A percentile compares a stretch with the other conserved stretches of the same genome.
These are phyloP conservation scores for Pichia sp. DNA, from an alignment of 1,139 yeast genomes.

Conservation along the genomic window DNA sequence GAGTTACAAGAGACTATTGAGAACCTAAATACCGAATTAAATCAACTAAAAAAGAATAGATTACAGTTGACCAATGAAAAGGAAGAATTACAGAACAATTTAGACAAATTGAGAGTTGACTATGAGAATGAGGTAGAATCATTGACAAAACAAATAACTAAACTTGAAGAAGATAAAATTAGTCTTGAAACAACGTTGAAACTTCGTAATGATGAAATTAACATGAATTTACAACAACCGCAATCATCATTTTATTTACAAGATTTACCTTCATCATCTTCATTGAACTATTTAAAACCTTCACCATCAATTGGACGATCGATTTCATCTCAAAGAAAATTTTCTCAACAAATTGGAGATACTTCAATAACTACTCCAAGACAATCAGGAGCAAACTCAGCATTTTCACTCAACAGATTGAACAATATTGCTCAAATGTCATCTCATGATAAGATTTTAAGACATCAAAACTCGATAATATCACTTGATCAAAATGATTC, in stretches of 20 bases:
- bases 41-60: conserved; percentile 3
- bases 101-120: conserved; percentile 14
- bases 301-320: conserved; percentile 13
- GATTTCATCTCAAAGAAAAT: conserved; percentile 15
- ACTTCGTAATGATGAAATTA: conserved; percentile 12
- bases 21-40: conserved; percentile 8
- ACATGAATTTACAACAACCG: not conserved
- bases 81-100: conserved; percentile 4
- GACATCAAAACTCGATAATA: conserved; percentile 17
- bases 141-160: conserved; percentile 21
- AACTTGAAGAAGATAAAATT: conserved; percentile 26
- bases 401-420: conserved; percentile 11
- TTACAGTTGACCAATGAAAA: conserved; percentile 3
- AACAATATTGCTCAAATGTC: conserved; percentile 13
- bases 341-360: conserved; percentile 26
- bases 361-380: conserved; percentile 28
- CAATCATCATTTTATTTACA: conserved; percentile 23
- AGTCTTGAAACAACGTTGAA: conserved; percentile 16
- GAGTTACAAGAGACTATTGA: conserved; percentile 22
- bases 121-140: conserved; percentile 20
- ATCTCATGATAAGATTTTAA: conserved; percentile 16
- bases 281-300: conserved; percentile 14
- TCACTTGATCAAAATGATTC: conserved; percentile 11
- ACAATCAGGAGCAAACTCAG: conserved; percentile 16
- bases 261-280: conserved; percentile 24